Evolutionary conservation across 2,329 filamentous ascomycete genomes (phyloP), one percentile per base, ranked within the genome.

Genomic region (Macroventuria anomochaeta): DNA sequence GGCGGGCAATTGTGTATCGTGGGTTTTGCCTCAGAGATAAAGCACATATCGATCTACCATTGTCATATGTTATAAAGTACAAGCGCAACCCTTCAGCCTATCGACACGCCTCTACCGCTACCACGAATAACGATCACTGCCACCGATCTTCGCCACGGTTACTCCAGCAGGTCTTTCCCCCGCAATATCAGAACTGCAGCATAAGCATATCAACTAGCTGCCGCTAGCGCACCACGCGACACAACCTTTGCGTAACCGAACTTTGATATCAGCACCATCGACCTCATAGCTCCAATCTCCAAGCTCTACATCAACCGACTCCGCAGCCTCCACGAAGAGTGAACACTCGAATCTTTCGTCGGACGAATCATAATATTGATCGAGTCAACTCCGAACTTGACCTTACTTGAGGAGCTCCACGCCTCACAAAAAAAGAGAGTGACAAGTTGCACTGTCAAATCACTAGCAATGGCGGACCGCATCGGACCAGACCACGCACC

Each of bases 401-500:
- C 26, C 6, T 23, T 4, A 23, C n/a, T 34, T 31, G 58, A 53
- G 52, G 52, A 47, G 23, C 50, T 56, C 40, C 53, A 52, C 39
- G 40, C 46, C 41, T 52, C 46, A 46, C 21, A 31, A 53, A 42
- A 47, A 47, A 50, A 46, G 52, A 55, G 52, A 55, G 52, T 55
- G 52, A 31, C 28, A 32, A 18, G 52, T 42, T 13, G 46, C 36
- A 46, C 46, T 46, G 36, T 34, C 40, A 55, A 37, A 41, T 20
- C n/a, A 12, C 37, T 11, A 37, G 47, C 32, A 33, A 64, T 63
- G 62, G 56, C 70, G 42, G 78, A 82, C 65, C 73, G 65, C 42
- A 82, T 82, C 58, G 75, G 74, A 10, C 76, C 78, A 6, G 74
- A 78, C 43, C 69, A 68, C 7, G 61, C 62, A 13, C 76, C 71